These are phyloP conservation scores for Stagonosporopsis tanaceti DNA, from an alignment of 2,329 filamentous ascomycete species.

Conservation along the genomic window DNA sequence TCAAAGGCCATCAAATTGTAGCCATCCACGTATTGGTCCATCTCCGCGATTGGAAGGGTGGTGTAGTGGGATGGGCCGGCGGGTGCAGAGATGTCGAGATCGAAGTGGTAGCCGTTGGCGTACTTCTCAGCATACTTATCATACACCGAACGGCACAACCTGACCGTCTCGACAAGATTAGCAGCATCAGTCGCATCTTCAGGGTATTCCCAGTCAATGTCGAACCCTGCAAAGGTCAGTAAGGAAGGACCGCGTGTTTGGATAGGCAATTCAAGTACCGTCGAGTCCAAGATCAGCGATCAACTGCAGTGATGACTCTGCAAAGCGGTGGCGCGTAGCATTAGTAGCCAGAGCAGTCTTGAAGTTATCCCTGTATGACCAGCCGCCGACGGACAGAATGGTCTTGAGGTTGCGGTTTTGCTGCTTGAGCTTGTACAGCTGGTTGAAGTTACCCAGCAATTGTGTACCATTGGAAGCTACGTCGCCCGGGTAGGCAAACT, in stretches of 20 bases:
- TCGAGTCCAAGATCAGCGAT: conserved; percentile 80
- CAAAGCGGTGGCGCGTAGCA: conserved; percentile 69
- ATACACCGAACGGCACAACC: conserved; percentile 45
- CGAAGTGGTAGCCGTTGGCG: conserved; percentile 51
- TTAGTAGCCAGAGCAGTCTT: conserved; percentile 69
- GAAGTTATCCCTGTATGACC: conserved; percentile 82
- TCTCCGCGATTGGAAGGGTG: conserved; percentile 47
- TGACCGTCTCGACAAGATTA: conserved; percentile 50
- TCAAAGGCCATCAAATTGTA: conserved; percentile 71
- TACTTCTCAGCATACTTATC: conserved; percentile 50
- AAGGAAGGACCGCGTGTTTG: too few relatives aligned
- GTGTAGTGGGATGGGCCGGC: conserved; percentile 53
- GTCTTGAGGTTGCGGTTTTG: conserved; percentile 77
- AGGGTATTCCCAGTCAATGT: conserved; percentile 57
- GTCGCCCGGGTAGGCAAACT: conserved; percentile 73
- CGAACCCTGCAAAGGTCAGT: conserved; percentile 31
- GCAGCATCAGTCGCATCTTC: conserved; percentile 45
- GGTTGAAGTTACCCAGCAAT: conserved; percentile 79
- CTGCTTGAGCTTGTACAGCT: conserved; percentile 80
- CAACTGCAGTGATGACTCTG: conserved; percentile 73
- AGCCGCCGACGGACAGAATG: conserved; percentile 83
- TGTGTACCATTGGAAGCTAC: conserved; percentile 72
- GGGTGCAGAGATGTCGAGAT: conserved; percentile 55
- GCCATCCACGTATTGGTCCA: conserved; percentile 55
- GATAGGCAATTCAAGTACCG: conserved; percentile 22